Evolutionary conservation across 1,284 basidiomycete species (phyloP).

Genomic region (Leucoagaricus sp.): DNA sequence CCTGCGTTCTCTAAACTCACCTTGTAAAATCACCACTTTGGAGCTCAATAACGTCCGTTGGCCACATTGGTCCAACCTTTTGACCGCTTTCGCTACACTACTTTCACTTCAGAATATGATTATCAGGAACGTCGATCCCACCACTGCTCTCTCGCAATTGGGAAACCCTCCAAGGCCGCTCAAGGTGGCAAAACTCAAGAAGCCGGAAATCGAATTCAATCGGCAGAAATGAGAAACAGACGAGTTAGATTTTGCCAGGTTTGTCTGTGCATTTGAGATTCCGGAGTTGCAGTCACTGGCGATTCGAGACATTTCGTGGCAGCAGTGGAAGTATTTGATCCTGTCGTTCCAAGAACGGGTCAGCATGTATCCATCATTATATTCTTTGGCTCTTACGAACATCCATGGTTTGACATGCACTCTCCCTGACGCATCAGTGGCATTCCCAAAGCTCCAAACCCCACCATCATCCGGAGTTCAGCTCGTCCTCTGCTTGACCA

Average conservation of each 20-base stretch:
- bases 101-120: slow-evolving; percentile 22
- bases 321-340: slow-evolving; percentile 21
- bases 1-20: slow-evolving; percentile 16
- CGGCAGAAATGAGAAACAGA: background rate
- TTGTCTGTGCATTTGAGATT: slow-evolving; percentile 24
- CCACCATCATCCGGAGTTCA: slow-evolving; percentile 21
- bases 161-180: slow-evolving; percentile 10
- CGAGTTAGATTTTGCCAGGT: slow-evolving; percentile 18
- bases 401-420: slow-evolving; percentile 19
- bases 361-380: slow-evolving; percentile 21
- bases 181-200: slow-evolving; percentile 5
- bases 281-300: slow-evolving; percentile 22
- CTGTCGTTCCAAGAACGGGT: slow-evolving; percentile 15
- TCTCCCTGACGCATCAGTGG: slow-evolving; percentile 17
- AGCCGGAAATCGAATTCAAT: background rate
- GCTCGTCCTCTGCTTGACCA: slow-evolving; percentile 25
- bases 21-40: slow-evolving; percentile 21
- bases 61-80: slow-evolving; percentile 17
- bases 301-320: slow-evolving; percentile 22
- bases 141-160: slow-evolving; percentile 13
- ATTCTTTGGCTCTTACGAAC: slow-evolving; percentile 23
- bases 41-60: slow-evolving; percentile 22
- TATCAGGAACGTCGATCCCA: slow-evolving; percentile 22
- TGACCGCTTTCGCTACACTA: slow-evolving; percentile 20
- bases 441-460: slow-evolving; percentile 25